Conservation (phyloP, 2,329 filamentous ascomycete species). For the Aspergillus floridensis region DNA sequence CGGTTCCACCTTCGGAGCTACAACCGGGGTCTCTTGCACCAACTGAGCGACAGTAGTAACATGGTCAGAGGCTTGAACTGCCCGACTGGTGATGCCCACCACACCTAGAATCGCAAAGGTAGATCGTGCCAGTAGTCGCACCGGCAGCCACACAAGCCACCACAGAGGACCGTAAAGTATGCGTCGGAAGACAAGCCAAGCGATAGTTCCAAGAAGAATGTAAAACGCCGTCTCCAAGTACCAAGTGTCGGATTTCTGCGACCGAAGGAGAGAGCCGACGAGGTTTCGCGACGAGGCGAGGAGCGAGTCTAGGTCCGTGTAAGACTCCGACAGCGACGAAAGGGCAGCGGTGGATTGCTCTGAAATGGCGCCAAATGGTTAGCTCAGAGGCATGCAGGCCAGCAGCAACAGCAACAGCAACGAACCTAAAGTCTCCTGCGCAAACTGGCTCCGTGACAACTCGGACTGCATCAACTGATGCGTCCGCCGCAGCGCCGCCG, state of each 20-base stretch:
- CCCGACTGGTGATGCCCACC: constrained; percentile 42
- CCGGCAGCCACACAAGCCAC: constrained; percentile 82
- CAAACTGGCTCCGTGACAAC: constrained; percentile 82
- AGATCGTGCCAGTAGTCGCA: constrained; percentile 64
- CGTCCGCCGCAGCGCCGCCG: constrained; percentile 75
- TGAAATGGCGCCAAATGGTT: neutral
- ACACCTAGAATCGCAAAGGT: constrained; percentile 56
- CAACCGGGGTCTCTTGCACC: constrained; percentile 16
- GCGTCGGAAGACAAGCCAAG: constrained; percentile 82
- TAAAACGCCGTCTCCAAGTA: constrained; percentile 90
- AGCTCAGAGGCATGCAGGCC: neutral
- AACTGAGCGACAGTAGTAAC: constrained; percentile 19
- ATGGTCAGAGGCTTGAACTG: constrained; percentile 26
- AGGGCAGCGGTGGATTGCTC: constrained; percentile 80
- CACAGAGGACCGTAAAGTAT: constrained; percentile 84
- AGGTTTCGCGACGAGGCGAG: constrained; percentile 72
- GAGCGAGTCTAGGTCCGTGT: constrained; percentile 74
- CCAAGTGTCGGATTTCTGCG: constrained; percentile 97
- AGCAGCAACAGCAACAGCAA: neutral
- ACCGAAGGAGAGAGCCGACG: constrained; percentile 73
- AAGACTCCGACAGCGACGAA: constrained; percentile 75
- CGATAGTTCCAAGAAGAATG: constrained; percentile 71
- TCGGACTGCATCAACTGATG: constrained; percentile 84
- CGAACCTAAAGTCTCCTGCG: constrained; percentile 72
- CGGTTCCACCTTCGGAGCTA: constrained; percentile 22